Base-by-base conservation (phyloP, 345 rosid genomes). In the Dovyalis caffra region DNA sequence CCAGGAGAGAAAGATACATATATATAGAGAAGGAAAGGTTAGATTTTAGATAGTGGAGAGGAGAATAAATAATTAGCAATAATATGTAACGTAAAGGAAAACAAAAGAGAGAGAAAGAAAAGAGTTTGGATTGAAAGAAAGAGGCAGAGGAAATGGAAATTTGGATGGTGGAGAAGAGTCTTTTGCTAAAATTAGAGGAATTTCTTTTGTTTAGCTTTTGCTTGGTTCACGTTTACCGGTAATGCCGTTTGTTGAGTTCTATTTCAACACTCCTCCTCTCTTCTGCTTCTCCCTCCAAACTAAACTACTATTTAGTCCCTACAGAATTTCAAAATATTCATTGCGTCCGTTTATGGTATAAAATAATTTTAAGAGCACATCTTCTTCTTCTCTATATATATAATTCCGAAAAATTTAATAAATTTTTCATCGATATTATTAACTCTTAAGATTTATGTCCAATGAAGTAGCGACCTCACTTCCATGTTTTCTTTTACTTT, bases 131-230 rank as follows among this genome's bases (percentile, higher is more conserved):
- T n/a, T n/a, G n/a, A n/a, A n/a, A n/a, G n/a, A n/a, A n/a, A n/a
- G n/a, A n/a, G n/a, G n/a, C n/a, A n/a, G n/a, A 45, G 74, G 62
- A 33, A 58, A 63, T 18, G 2, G 3, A 6, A 2, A 69, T 65
- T n/a, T 82, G 91, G 86, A 81, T 84, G 90, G 96, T 73, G 71
- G 81, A 71, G 79, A 81, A 74, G 74, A 40, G 70, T 57, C 33
- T 69, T n/a, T 37, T 70, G 72, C 83, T 74, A 76, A 64, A 81
- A 49, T 63, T 81, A 63, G 82, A 47, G 64, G 64, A 75, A 53
- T 75, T 51, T 66, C 33, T 72, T 16, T 33, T 38, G 56, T 69
- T n/a, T n/a, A n/a, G n/a, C 38, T 31, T 60, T 53, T 14, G 32
- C 47, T 40, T 72, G 74, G 66, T 20, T 38, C 31, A 58, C 74